phyloP scores from a whole-genome alignment of 2,329 filamentous ascomycete genomes.

The Neopestalotiopsis clavispora region DNA sequence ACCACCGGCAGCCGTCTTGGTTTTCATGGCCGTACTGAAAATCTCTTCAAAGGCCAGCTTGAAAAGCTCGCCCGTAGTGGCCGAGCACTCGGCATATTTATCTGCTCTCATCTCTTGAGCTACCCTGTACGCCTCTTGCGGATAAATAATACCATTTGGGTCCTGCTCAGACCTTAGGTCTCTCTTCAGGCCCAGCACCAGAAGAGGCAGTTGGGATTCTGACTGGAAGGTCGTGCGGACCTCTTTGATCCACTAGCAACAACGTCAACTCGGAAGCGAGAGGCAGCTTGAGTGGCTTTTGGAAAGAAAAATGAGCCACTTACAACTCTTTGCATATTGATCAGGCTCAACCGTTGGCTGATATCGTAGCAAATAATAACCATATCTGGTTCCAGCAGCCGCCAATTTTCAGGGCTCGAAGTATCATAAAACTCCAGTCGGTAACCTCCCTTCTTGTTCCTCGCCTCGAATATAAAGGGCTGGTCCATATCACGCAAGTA shows the following conservation, averaged over 20 bases:
- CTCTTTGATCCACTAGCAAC: constrained; percentile 60
- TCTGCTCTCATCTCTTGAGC: constrained; percentile 65
- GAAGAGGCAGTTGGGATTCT: constrained; percentile 55
- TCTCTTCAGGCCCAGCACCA: constrained; percentile 65
- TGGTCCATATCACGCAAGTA: constrained; percentile 63
- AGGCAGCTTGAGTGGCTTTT: background rate
- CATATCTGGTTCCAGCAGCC: constrained; percentile 60
- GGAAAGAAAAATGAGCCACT: constrained; percentile 31
- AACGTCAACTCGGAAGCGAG: background rate
- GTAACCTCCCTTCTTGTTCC: constrained; percentile 49
- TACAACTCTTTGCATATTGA: constrained; percentile 62
- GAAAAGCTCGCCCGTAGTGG: constrained; percentile 63
- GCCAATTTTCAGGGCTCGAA: constrained; percentile 62
- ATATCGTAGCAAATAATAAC: constrained; percentile 67
- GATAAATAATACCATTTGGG: constrained; percentile 64
- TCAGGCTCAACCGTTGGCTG: constrained; percentile 60
- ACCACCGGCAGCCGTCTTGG: constrained; percentile 49
- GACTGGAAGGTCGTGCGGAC: constrained; percentile 52
- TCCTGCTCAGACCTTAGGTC: constrained; percentile 63
- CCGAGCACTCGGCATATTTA: constrained; percentile 68
- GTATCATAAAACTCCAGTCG: constrained; percentile 67
- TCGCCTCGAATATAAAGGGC: constrained; percentile 63
- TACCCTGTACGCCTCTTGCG: constrained; percentile 62
- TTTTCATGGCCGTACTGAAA: constrained; percentile 58
- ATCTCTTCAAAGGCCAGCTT: constrained; percentile 65